Conservation (phyloP, 225 moss, liverwort and hornwort species). For the Physcomitrellopsis africana region DNA sequence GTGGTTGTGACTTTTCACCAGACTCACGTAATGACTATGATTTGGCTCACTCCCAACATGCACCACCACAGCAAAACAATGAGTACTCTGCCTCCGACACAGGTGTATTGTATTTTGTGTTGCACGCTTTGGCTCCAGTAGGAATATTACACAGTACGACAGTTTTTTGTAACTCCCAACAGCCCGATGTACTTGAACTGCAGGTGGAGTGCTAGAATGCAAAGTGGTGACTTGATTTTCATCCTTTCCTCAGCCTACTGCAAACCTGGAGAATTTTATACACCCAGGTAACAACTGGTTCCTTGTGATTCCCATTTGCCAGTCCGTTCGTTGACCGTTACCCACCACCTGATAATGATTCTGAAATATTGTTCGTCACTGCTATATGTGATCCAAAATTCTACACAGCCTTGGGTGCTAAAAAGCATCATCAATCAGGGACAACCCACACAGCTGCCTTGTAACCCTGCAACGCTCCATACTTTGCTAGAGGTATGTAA, state of each 20-base stretch:
- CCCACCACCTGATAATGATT: too few relatives aligned
- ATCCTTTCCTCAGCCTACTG: conserved; percentile 80
- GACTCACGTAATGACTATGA: conserved; percentile 74
- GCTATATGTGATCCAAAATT: too few relatives aligned
- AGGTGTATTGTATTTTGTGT: conserved; percentile 54
- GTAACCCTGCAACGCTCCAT: conserved; percentile 73
- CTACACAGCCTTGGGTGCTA: too few relatives aligned
- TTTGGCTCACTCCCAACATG: conserved; percentile 79
- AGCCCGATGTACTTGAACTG: conserved; percentile 73
- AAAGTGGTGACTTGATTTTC: conserved; percentile 76
- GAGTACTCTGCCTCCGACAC: conserved; percentile 75
- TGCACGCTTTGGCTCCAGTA: conserved; percentile 67
- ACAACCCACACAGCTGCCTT: too few relatives aligned
- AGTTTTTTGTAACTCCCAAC: conserved; percentile 54
- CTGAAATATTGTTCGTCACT: too few relatives aligned
- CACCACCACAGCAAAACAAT: conserved; percentile 72
- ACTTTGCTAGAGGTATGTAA: conserved; percentile 50
- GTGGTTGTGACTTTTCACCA: conserved; percentile 69
- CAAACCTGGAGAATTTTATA: conserved; percentile 82
- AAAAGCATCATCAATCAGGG: too few relatives aligned
- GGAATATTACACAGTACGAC: conserved; percentile 73
- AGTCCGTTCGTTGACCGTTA: conserved; percentile 49
- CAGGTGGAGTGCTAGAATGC: conserved; percentile 68
- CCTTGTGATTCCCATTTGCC: conserved; percentile 57
- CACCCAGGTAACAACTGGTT: conserved; percentile 64